A percentile compares a stretch with the other conserved stretches of the same genome.
These are phyloP conservation scores for Chaetomium strumarium DNA, from an alignment of 2,329 filamentous ascomycete genomes.

Conservation along the genomic window DNA sequence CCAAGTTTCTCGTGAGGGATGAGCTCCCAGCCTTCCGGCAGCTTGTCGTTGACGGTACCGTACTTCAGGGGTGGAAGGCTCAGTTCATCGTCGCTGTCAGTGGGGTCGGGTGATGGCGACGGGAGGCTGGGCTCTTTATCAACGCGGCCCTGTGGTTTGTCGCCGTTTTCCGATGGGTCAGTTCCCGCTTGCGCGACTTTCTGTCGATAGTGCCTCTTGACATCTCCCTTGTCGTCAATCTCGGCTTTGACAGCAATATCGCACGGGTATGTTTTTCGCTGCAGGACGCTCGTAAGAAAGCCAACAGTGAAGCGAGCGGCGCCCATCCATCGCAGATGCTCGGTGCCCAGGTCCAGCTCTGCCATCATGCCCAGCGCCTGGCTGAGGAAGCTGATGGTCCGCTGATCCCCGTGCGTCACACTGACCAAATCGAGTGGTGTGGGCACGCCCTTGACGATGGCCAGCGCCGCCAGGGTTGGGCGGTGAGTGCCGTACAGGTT, in stretches of 20 bases:
- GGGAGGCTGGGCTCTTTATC: slow-evolving; percentile 1
- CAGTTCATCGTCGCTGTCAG: slow-evolving; percentile 20
- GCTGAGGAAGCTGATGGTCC: slow-evolving; percentile 81
- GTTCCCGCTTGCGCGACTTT: slow-evolving; percentile 1
- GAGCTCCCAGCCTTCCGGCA: slow-evolving; percentile 73
- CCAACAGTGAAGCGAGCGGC: slow-evolving; percentile 78
- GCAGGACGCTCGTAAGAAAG: slow-evolving; percentile 68
- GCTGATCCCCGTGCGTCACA: slow-evolving; percentile 71
- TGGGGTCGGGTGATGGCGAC: background rate
- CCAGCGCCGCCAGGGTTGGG: slow-evolving; percentile 69
- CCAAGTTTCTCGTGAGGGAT: slow-evolving; percentile 71
- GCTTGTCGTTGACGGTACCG: slow-evolving; percentile 69
- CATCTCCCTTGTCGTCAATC: slow-evolving; percentile 65
- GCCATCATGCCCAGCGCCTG: slow-evolving; percentile 87
- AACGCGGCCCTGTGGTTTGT: background rate
- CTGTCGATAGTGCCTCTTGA: slow-evolving; percentile 63
- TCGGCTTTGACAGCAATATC: slow-evolving; percentile 83
- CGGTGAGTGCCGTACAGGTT: slow-evolving; percentile 80
- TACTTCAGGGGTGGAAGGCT: slow-evolving; percentile 70
- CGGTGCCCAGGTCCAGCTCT: slow-evolving; percentile 83
- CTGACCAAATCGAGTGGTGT: slow-evolving; percentile 82
- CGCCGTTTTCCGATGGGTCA: background rate
- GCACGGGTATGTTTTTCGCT: slow-evolving; percentile 77
- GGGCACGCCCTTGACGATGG: slow-evolving; percentile 80
- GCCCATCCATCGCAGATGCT: slow-evolving; percentile 92